These are phyloP conservation scores for Galeopsis tetrahit DNA, from an alignment of 257 asterid genomes.

Conservation along the genomic window DNA sequence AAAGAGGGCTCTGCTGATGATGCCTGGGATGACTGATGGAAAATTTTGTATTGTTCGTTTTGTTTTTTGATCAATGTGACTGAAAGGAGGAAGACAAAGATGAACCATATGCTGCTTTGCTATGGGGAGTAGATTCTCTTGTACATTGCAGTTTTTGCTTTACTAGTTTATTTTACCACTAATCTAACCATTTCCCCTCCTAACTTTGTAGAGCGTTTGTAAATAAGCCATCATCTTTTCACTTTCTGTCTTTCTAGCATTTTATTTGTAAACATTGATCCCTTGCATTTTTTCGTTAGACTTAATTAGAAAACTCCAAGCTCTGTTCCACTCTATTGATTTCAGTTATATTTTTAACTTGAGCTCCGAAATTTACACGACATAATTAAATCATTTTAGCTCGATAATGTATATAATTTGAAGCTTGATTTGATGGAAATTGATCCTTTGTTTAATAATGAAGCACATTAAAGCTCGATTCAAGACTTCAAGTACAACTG, in stretches of 20 bases:
- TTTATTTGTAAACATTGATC: not conserved
- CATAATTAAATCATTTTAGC: not conserved
- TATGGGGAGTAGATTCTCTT: constrained; percentile 32
- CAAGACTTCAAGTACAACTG: too few relatives aligned
- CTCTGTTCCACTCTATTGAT: too few relatives aligned
- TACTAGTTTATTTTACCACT: constrained; percentile 15
- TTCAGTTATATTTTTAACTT: too few relatives aligned
- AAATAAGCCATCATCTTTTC: constrained; percentile 22
- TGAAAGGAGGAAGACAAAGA: constrained; percentile 5
- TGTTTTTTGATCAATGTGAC: constrained; percentile 23
- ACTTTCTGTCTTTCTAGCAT: not conserved
- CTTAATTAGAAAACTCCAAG: not conserved
- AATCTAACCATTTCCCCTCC: not conserved
- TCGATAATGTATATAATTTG: not conserved
- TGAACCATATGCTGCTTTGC: not conserved
- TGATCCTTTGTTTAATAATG: not conserved
- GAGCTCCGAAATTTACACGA: too few relatives aligned
- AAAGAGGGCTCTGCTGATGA: constrained; percentile 80
- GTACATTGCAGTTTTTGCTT: constrained; percentile 32
- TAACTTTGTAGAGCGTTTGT: constrained; percentile 29
- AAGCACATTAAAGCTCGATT: too few relatives aligned
- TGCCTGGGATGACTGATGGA: constrained; percentile 79
- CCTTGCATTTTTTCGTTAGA: not conserved
- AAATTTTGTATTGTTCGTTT: not conserved
- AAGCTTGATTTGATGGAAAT: not conserved